phyloP scores from a whole-genome alignment of 2,329 filamentous ascomycete genomes.

The Thermoascus crustaceus region DNA sequence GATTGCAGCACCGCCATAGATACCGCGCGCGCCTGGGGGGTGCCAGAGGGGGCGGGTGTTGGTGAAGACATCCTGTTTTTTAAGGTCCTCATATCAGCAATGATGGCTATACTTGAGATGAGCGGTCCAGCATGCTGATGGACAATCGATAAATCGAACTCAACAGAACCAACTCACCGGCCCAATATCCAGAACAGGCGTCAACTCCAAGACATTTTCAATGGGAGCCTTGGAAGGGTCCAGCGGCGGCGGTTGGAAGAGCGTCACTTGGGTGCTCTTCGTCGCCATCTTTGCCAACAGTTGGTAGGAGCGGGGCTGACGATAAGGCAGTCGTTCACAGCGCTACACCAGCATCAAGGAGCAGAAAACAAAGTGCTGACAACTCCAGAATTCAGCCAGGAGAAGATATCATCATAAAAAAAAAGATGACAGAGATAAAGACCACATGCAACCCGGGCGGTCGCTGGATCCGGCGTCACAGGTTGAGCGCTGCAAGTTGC shows the following conservation, averaged over 20 bases:
- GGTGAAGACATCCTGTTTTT: constrained; percentile 75
- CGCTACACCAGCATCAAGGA: neutral
- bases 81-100: neutral
- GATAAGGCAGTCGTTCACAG: neutral
- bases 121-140: neutral
- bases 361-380: neutral
- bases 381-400: too few species aligned
- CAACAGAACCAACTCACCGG: constrained; percentile 46
- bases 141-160: neutral
- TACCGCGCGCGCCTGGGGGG: constrained; percentile 80
- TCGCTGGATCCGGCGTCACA: too few species aligned
- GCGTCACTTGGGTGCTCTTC: too few species aligned
- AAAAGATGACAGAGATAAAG: too few species aligned
- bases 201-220: constrained; percentile 82
- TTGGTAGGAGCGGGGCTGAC: constrained; percentile 2
- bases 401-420: too few species aligned
- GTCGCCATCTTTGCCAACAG: constrained; percentile 25
- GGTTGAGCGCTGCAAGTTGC: too few species aligned
- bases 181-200: constrained; percentile 53
- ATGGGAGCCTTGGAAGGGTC: constrained; percentile 69
- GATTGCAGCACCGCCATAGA: constrained; percentile 89
- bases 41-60: constrained; percentile 91
- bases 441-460: too few species aligned
- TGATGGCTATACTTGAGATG: neutral
- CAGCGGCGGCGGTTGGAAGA: constrained; percentile 66